Conservation (phyloP, 2,329 filamentous ascomycete species). For the Fusarium irregulare region DNA sequence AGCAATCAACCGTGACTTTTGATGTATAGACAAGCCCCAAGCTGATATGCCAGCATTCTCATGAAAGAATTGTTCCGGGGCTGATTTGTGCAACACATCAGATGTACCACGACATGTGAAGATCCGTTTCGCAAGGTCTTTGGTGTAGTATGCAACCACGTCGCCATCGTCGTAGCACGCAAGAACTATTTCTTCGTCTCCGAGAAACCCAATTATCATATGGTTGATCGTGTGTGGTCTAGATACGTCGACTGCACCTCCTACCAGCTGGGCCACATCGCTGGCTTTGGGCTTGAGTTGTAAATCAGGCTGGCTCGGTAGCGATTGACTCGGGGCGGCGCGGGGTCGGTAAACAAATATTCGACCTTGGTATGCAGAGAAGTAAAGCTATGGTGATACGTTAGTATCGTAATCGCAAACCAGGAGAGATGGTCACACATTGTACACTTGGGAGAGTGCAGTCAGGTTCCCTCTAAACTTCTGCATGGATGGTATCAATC, state of each 20-base stretch:
- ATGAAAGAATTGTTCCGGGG: constrained; percentile 70
- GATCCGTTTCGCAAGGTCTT: constrained; percentile 61
- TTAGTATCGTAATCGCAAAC: constrained; percentile 21
- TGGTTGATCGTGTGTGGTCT: constrained; percentile 75
- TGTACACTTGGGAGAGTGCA: constrained; percentile 67
- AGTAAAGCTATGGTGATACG: constrained; percentile 62
- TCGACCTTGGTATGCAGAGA: constrained; percentile 66
- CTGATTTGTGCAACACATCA: constrained; percentile 6
- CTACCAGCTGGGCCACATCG: constrained; percentile 53
- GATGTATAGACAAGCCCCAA: constrained; percentile 90
- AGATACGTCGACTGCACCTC: constrained; percentile 64
- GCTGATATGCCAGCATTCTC: constrained; percentile 82
- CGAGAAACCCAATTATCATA: constrained; percentile 75
- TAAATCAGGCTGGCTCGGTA: constrained; percentile 62
- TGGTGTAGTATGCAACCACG: constrained; percentile 75
- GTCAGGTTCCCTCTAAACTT: constrained; percentile 66
- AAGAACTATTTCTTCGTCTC: constrained; percentile 75
- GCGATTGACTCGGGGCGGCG: constrained; percentile 58
- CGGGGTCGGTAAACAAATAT: constrained; percentile 68
- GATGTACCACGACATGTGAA: constrained; percentile 34
- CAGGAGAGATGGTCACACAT: constrained; percentile 53
- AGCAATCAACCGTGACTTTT: constrained; percentile 83
- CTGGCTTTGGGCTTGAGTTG: constrained; percentile 60
- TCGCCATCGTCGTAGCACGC: constrained; percentile 80
- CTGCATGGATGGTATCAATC: constrained; percentile 51